Evolutionary conservation across 2,329 filamentous ascomycete species (phyloP).

Genomic region (Gliomastix tumulicola): DNA sequence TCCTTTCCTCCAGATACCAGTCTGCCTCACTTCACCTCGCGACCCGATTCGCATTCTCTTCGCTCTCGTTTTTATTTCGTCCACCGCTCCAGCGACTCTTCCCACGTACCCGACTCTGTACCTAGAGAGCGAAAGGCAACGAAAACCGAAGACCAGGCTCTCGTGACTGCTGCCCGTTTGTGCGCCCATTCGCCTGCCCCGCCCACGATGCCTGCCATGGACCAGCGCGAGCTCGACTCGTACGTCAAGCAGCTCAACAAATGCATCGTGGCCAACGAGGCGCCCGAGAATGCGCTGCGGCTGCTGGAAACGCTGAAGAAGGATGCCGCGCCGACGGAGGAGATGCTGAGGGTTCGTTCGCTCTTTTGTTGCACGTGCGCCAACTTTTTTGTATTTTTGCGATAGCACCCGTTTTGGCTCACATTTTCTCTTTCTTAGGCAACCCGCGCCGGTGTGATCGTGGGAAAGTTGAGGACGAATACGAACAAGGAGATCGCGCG

Average conservation of each 20-base stretch:
- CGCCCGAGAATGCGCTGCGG: conserved; percentile 61
- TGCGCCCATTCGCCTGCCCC: conserved; percentile 2
- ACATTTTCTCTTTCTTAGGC: conserved; percentile 33
- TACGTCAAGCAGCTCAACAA: conserved; percentile 76
- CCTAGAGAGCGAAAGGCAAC: too few relatives aligned
- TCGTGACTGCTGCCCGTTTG: neutral
- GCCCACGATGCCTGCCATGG: conserved; percentile 42
- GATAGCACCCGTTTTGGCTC: too few relatives aligned
- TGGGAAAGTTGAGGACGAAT: conserved; percentile 75
- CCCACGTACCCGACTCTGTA: too few relatives aligned
- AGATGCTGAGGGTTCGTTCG: conserved; percentile 66
- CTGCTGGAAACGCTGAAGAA: conserved; percentile 75
- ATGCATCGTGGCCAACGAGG: conserved; percentile 68
- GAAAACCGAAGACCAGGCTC: too few relatives aligned
- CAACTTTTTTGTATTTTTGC: neutral
- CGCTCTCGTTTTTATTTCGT: too few relatives aligned
- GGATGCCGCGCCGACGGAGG: conserved; percentile 78
- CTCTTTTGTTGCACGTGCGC: neutral
- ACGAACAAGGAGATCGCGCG: conserved; percentile 74
- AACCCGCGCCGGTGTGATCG: conserved; percentile 84
- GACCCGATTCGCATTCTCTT: too few relatives aligned
- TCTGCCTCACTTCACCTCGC: too few relatives aligned
- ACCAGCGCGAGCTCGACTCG: conserved; percentile 72
- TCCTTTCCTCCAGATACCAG: too few relatives aligned
- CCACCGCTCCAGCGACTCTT: too few relatives aligned